Evolutionary conservation across 306 rosid species (phyloP), one percentile per base, ranked within the genome.

Genomic region (Lupinus albus): DNA sequence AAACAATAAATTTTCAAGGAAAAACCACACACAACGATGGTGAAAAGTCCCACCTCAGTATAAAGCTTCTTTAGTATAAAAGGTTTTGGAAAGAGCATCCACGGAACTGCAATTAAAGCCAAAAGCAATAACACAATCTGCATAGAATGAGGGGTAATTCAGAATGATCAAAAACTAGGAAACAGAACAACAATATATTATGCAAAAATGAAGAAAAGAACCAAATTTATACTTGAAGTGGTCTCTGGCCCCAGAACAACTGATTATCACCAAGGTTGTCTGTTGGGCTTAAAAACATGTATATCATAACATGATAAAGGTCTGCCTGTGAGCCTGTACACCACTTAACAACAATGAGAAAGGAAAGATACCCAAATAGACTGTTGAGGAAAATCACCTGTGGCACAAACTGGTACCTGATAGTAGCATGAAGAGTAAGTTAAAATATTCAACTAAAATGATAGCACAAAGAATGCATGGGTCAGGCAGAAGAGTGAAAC

Each of bases 71-170:
- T 94, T 76, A 90, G 82, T 56, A 94, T 86, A 77, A 94, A 94
- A 79, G 99, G 99, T 71, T 94, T 94, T 36, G 99, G 99, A 81
- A 94, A 90, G 74, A 94, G 99, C 99, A 94, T 94, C 99, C 99
- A 94, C 11, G 99, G 99, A 80, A 91, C 96, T 67, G 99, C 96
- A 71, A 94, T 58, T 79, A 94, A 0, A 59, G 99, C 97, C 86
- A 90, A 79, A 55, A 90, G 87, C 87, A 94, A 84, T 80, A 94
- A 79, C 72, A 87, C 64, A 70, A 94, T 86, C 99, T 94, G 99
- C 96, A 81, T 51, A 72, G 55, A 57, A 62, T 64, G 67, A 79
- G 76, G 65, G 69, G 53, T 57, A 65, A 52, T 71, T 78, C 76
- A 68, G 69, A 51, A 51, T 46, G 66, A 70, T 53, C 67, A 55